These are phyloP conservation scores for Casaregolazyma lundiana DNA, from an alignment of 1,139 yeast species.

Conservation along the genomic window DNA sequence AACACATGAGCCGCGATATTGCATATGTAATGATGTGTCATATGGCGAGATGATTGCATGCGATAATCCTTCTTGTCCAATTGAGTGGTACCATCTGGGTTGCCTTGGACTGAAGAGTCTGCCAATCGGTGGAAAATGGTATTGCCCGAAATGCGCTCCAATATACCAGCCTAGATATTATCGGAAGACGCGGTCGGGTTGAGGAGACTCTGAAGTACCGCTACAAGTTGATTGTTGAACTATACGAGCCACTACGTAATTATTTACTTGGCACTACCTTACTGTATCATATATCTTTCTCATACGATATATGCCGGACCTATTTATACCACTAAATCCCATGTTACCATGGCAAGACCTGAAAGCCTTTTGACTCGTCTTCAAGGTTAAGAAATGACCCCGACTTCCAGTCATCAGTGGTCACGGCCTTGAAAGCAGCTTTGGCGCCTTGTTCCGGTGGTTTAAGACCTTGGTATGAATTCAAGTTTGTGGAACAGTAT, in stretches of 20 bases:
- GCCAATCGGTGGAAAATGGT: conserved; percentile 36
- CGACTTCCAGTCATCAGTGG: conserved; percentile 1
- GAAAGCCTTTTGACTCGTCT: neutral
- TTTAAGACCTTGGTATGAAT: neutral
- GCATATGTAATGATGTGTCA: conserved; percentile 75
- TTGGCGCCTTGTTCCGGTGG: conserved; percentile 7
- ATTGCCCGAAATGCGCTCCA: conserved; percentile 30
- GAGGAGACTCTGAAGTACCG: neutral
- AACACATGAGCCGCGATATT: conserved; percentile 40
- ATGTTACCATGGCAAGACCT: conserved; percentile 2
- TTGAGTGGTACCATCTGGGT: conserved; percentile 73
- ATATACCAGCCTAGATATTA: neutral
- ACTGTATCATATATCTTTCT: no score
- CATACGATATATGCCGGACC: no score
- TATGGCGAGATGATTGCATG: conserved; percentile 91
- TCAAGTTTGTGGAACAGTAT: conserved; percentile 5
- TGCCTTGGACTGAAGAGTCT: conserved; percentile 62
- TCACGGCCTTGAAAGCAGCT: conserved; percentile 7
- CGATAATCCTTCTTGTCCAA: conserved; percentile 69
- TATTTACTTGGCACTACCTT: no score
- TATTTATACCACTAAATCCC: no score
- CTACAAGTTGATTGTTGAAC: no score
- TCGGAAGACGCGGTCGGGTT: neutral
- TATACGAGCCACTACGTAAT: no score
- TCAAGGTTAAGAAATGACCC: neutral